Evolutionary conservation across 768 basidiomycete genomes (phyloP).

Genomic region (Naganishia vishniacii): DNA sequence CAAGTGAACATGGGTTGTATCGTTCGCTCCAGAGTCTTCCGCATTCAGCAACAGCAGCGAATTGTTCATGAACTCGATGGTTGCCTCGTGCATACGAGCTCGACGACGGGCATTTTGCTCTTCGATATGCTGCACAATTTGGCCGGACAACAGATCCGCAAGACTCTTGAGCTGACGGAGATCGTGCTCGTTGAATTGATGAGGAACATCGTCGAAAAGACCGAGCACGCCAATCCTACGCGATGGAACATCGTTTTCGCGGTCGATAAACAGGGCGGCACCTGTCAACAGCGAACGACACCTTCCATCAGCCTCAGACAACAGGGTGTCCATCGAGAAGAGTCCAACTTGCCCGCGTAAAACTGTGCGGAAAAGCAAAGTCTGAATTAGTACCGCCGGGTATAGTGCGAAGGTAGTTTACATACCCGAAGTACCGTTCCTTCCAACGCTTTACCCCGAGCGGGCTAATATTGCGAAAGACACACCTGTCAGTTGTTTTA

Average conservation of each 20-base stretch:
- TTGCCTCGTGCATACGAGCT: slow-evolving; percentile 9
- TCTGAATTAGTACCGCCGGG: neutral
- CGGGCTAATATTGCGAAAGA: neutral
- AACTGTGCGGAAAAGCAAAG: neutral
- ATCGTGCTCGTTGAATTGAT: neutral
- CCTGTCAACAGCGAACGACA: neutral
- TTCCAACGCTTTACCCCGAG: neutral
- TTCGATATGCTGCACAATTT: slow-evolving; percentile 9
- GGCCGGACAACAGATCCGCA: neutral
- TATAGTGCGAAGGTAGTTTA: neutral
- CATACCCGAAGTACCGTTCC: neutral
- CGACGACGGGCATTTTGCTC: slow-evolving; percentile 4
- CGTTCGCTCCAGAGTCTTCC: neutral
- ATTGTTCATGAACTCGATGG: slow-evolving; percentile 1
- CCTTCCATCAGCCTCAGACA: neutral
- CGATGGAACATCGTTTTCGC: neutral
- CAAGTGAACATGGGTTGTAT: neutral
- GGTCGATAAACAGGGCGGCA: neutral
- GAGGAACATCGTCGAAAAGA: slow-evolving; percentile 1
- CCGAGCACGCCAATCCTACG: neutral
- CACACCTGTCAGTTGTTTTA: neutral
- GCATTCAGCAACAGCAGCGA: slow-evolving; percentile 6
- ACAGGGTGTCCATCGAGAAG: too few relatives aligned
- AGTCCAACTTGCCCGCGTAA: neutral
- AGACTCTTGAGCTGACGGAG: neutral